phyloP scores from a whole-genome alignment of 2,329 filamentous ascomycete species.

The Gaeumannomyces sp. region DNA sequence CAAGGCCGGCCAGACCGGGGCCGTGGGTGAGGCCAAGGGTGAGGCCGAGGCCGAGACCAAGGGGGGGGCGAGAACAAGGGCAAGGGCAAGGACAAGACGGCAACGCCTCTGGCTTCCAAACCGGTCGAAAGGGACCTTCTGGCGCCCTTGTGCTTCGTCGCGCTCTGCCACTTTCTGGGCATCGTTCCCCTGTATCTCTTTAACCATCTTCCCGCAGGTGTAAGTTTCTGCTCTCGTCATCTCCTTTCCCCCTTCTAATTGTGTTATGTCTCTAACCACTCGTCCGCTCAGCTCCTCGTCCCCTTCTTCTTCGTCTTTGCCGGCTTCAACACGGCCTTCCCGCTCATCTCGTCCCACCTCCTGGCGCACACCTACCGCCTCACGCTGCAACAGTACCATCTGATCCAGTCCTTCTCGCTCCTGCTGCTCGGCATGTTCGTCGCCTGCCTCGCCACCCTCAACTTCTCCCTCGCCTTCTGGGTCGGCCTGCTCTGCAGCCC shows the following conservation, averaged over 20 bases:
- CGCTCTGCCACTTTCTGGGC: conserved; percentile 67
- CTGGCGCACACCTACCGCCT: conserved; percentile 45
- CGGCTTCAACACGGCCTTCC: conserved; percentile 47
- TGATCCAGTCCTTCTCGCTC: conserved; percentile 88
- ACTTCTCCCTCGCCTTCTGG: conserved; percentile 86
- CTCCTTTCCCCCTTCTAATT: not conserved
- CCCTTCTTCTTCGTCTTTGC: conserved; percentile 54
- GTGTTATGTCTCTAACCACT: not conserved
- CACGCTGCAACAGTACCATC: conserved; percentile 63
- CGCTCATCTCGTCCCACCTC: conserved; percentile 48
- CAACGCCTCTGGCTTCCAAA: conserved; percentile 18
- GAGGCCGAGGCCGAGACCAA: conserved; percentile 14
- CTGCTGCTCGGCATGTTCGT: conserved; percentile 87
- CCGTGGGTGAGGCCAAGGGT: conserved; percentile 14
- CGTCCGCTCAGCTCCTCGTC: conserved; percentile 46
- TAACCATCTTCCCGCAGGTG: conserved; percentile 62
- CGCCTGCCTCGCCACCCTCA: conserved; percentile 86
- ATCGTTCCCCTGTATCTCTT: conserved; percentile 81
- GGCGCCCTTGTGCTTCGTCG: conserved; percentile 67
- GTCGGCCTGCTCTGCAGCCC: conserved; percentile 74
- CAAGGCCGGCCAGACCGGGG: conserved; percentile 60
- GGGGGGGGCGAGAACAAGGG: too few species aligned
- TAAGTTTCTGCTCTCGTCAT: conserved; percentile 35
- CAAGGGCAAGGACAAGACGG: conserved; percentile 23
- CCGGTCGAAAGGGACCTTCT: conserved; percentile 60